Evolutionary conservation across 2,329 filamentous ascomycete genomes (phyloP).

Genomic region (Harringtonia aguacate): DNA sequence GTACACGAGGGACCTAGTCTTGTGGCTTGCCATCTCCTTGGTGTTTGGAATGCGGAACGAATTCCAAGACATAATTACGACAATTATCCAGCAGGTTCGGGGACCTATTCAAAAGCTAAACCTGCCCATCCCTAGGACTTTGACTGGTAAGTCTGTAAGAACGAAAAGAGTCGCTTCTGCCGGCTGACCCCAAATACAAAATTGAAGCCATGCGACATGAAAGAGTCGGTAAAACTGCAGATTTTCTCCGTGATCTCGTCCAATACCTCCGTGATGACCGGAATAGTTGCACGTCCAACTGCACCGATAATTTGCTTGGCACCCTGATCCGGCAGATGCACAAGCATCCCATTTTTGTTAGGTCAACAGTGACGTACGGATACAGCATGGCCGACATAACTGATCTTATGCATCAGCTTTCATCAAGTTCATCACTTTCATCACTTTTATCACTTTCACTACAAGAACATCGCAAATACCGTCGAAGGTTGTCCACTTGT

Average conservation of each 20-base stretch:
- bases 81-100: background rate
- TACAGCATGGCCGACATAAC: too few relatives aligned
- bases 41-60: slow-evolving; percentile 1
- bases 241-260: background rate
- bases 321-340: background rate
- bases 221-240: background rate
- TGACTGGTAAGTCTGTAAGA: background rate
- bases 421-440: too few relatives aligned
- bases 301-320: background rate
- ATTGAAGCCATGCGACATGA: background rate
- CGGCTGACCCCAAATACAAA: too few relatives aligned
- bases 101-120: background rate
- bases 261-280: background rate
- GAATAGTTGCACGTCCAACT: background rate
- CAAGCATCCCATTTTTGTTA: too few relatives aligned
- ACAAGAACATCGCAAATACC: too few relatives aligned
- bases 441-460: too few relatives aligned
- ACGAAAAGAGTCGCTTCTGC: too few relatives aligned
- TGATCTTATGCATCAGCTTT: too few relatives aligned
- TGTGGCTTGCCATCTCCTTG: slow-evolving; percentile 6
- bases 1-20: slow-evolving; percentile 4
- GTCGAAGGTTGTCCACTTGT: too few relatives aligned
- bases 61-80: background rate
- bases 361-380: too few relatives aligned
- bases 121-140: background rate